phyloP scores from a whole-genome alignment of 257 asterid species.

The Rauvolfia tetraphylla region DNA sequence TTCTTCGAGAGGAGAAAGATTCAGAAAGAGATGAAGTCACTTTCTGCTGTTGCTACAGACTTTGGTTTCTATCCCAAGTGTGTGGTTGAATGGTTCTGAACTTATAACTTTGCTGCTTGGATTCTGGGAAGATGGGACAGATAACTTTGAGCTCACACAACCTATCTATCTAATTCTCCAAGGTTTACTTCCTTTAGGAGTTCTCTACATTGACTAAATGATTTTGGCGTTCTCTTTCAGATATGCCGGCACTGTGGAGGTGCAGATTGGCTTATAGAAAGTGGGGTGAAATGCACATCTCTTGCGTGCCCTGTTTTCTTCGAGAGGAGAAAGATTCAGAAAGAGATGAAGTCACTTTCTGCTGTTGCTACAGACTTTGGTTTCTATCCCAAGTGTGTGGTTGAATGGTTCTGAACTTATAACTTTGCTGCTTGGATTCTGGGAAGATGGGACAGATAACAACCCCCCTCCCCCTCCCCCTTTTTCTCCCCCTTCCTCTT shows the following conservation, averaged over 20 bases:
- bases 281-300: slow-evolving; percentile 84
- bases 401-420: slow-evolving; percentile 67
- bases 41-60: slow-evolving; percentile 53
- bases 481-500: no score
- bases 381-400: slow-evolving; percentile 67
- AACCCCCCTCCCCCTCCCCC: no score
- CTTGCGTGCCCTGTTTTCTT: slow-evolving; percentile 85
- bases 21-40: slow-evolving; percentile 70
- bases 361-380: slow-evolving; percentile 52
- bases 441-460: neutral
- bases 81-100: slow-evolving; percentile 77
- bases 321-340: slow-evolving; percentile 80
- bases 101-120: neutral
- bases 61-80: slow-evolving; percentile 70
- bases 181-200: neutral
- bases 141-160: neutral
- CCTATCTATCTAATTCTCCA: neutral
- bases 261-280: slow-evolving; percentile 81
- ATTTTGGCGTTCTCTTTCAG: slow-evolving; percentile 29
- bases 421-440: neutral
- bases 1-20: slow-evolving; percentile 81
- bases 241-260: slow-evolving; percentile 97
- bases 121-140: neutral
- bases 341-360: slow-evolving; percentile 65
- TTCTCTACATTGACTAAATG: neutral